Evolutionary conservation across 2,329 filamentous ascomycete genomes (phyloP).

Genomic region (Macroventuria anomochaeta): DNA sequence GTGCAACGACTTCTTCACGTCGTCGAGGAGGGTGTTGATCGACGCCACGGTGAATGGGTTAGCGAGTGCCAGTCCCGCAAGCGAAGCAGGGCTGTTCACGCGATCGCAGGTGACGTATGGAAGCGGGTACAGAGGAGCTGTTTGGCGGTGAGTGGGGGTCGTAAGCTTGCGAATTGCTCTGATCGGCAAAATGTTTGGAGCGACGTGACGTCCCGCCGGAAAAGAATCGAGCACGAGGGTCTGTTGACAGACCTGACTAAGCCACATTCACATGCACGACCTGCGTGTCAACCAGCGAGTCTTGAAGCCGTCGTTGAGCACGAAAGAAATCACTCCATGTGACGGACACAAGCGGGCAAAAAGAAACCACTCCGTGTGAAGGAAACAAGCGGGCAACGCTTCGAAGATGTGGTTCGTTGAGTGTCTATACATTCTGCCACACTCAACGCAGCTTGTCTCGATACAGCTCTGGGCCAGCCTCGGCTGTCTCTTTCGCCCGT

Average conservation of each 20-base stretch:
- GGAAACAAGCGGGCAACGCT: background rate
- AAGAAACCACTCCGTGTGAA: too few relatives aligned
- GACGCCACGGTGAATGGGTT: slow-evolving; percentile 46
- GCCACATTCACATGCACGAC: too few relatives aligned
- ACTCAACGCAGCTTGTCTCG: background rate
- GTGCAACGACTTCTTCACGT: slow-evolving; percentile 46
- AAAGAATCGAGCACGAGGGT: slow-evolving; percentile 9
- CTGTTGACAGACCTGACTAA: slow-evolving; percentile 10
- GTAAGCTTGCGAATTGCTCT: slow-evolving; percentile 17
- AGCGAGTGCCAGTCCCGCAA: slow-evolving; percentile 15
- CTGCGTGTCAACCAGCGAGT: too few relatives aligned
- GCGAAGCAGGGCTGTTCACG: slow-evolving; percentile 21
- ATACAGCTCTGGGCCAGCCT: slow-evolving; percentile 15
- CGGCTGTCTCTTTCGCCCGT: slow-evolving; percentile 5
- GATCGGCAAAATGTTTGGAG: slow-evolving; percentile 16
- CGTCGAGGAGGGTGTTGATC: slow-evolving; percentile 39
- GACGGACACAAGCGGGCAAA: too few relatives aligned
- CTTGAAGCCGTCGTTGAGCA: too few relatives aligned
- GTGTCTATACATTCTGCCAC: background rate
- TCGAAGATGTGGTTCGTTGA: background rate
- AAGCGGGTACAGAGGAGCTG: slow-evolving; percentile 9
- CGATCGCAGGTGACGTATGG: slow-evolving; percentile 17
- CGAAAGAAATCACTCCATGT: too few relatives aligned
- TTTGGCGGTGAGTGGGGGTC: slow-evolving; percentile 17
- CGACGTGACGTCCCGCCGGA: slow-evolving; percentile 6